Conservation (phyloP, 495 filamentous ascomycete species). For the Penicillium crystallinum region DNA sequence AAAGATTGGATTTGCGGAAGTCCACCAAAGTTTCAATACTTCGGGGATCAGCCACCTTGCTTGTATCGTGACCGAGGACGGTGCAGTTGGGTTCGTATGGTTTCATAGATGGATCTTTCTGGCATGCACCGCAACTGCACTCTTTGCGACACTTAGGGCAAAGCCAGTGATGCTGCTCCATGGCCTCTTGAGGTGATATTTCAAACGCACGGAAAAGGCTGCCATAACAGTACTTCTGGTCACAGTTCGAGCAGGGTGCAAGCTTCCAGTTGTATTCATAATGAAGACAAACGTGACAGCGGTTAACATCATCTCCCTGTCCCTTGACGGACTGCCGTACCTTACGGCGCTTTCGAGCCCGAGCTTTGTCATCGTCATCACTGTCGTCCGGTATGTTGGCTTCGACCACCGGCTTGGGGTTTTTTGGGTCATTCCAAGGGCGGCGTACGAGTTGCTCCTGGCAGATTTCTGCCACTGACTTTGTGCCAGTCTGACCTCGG, state of each 20-base stretch:
- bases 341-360: conserved; percentile 47
- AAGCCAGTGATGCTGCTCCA: conserved; percentile 75
- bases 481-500: conserved; percentile 56
- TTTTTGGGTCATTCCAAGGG: conserved; percentile 55
- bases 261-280: conserved; percentile 76
- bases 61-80: conserved; percentile 83
- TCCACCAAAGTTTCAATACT: conserved; percentile 82
- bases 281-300: conserved; percentile 77
- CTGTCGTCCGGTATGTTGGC: conserved; percentile 5
- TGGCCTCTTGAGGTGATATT: conserved; percentile 67
- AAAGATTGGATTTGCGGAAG: conserved; percentile 75
- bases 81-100: conserved; percentile 82
- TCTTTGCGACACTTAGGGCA: conserved; percentile 80
- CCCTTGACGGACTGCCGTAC: conserved; percentile 32
- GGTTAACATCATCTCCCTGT: conserved; percentile 34
- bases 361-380: conserved; percentile 28
- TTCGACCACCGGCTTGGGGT: conserved; percentile 30
- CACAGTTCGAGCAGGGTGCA: conserved; percentile 69
- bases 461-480: conserved; percentile 80
- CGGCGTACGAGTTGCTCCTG: conserved; percentile 75
- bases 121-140: conserved; percentile 80
- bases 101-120: conserved; percentile 48
- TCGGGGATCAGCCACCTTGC: conserved; percentile 77
- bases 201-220: conserved; percentile 86
- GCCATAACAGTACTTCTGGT: conserved; percentile 77